Evolutionary conservation across 306 rosid species (phyloP).

Genomic region (Prunus kanzakura): DNA sequence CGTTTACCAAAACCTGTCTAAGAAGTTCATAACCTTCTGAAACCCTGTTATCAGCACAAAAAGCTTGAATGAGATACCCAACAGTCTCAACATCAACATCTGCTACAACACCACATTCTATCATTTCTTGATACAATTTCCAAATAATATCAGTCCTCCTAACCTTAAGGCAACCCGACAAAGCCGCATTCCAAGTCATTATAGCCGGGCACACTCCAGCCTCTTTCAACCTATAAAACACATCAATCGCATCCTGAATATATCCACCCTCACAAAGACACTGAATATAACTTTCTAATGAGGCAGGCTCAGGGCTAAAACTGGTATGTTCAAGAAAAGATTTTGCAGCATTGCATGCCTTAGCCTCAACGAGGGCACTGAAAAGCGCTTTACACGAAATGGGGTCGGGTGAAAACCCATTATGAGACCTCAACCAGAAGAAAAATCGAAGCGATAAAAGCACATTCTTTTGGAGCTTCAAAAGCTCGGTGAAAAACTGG

Average conservation of each 20-base stretch:
- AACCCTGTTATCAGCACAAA: conserved; percentile 46
- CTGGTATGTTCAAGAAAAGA: conserved; percentile 37
- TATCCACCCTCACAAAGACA: conserved; percentile 50
- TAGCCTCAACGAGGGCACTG: conserved; percentile 53
- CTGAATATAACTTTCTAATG: conserved; percentile 52
- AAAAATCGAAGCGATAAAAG: conserved; percentile 72
- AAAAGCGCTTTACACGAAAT: conserved; percentile 48
- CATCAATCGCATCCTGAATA: conserved; percentile 51
- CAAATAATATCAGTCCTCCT: conserved; percentile 58
- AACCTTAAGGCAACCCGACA: conserved; percentile 47
- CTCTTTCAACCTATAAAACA: conserved; percentile 40
- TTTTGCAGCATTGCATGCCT: conserved; percentile 53
- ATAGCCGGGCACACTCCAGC: conserved; percentile 45
- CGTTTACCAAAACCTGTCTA: conserved; percentile 51
- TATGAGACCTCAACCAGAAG: conserved; percentile 53
- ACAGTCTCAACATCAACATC: conserved; percentile 52
- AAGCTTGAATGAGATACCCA: conserved; percentile 54
- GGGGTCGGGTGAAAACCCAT: conserved; percentile 45
- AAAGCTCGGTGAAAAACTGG: conserved; percentile 38
- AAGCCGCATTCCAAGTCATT: conserved; percentile 56
- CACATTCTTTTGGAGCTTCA: conserved; percentile 52
- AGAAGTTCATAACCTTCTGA: conserved; percentile 59
- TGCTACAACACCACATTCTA: conserved; percentile 45
- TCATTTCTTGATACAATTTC: conserved; percentile 63
- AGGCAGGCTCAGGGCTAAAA: conserved; percentile 42